Evolutionary conservation across 306 rosid species (phyloP), one percentile per base, ranked within the genome.

Genomic region (Gynostemma pentaphyllum): DNA sequence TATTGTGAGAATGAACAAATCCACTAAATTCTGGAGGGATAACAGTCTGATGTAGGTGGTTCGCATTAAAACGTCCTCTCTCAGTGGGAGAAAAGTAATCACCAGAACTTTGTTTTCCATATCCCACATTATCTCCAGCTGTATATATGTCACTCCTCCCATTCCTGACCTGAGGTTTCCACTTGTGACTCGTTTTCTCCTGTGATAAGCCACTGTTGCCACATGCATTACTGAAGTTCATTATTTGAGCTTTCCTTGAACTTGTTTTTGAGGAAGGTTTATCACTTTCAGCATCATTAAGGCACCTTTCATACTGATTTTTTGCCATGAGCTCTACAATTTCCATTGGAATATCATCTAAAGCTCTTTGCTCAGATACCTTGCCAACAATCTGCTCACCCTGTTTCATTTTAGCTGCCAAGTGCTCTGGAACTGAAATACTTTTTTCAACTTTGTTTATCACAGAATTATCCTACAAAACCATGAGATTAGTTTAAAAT

Each of bases 301-400:
- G 95, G 66, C 82, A 70, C 77, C 97, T 86, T 81, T 88, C 96
- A 27, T 84, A 86, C 79, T 89, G 95, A 78, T 81, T 73, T 77
- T 70, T 85, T 0, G 97, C 97, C 95, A 94, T 73, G 69, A 88
- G 88, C 76, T 94, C 99, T 44, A 89, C 94, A 74, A 94, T 86
- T 74, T 92, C 99, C 97, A 84, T 89, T 30, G 94, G 97, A 67
- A 89, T 85, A 70, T 83, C 99, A 81, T 94, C 97, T 18, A 57
- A 65, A 70, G 83, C 67, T 68, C 87, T 90, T 28, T 88, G 69
- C 46, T 28, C 78, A 64, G 68, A 49, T 75, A 61, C 41, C 36
- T 68, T 57, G 55, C 75, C 83, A 39, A 66, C 41, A 49, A 68
- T 70, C 51, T 70, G 79, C 46, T 80, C 76, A 71, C 75, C 47